These are phyloP conservation scores for Cytospora piceicola DNA, from an alignment of 2,329 filamentous ascomycete species.

Conservation along the genomic window DNA sequence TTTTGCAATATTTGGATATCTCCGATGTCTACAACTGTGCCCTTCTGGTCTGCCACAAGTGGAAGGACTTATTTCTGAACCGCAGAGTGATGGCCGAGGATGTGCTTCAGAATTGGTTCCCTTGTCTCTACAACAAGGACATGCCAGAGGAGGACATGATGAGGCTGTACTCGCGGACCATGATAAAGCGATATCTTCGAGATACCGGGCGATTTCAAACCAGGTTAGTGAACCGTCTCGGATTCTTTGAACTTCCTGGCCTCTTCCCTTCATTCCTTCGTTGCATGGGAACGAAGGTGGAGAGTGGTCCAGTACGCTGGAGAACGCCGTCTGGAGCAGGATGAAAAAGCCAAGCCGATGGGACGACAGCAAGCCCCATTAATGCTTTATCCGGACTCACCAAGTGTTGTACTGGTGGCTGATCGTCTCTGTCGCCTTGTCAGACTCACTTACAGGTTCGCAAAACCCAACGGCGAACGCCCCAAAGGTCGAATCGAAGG, in stretches of 20 bases:
- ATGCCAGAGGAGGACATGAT: background rate
- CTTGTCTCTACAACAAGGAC: background rate
- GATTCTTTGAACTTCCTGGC: too few species aligned
- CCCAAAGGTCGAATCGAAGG: conserved; percentile 11
- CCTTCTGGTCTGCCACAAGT: conserved; percentile 17
- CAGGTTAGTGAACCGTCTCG: background rate
- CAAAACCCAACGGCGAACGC: background rate
- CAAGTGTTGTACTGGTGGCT: background rate
- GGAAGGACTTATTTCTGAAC: conserved; percentile 6
- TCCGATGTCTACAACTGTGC: conserved; percentile 13
- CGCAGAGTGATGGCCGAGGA: background rate
- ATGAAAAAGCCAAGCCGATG: too few species aligned
- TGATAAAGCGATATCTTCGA: conserved; percentile 10
- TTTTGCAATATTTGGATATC: conserved; percentile 10
- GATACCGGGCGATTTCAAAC: conserved; percentile 9
- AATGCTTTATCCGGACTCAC: background rate
- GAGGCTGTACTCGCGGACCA: background rate
- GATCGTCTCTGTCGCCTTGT: background rate
- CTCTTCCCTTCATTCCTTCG: too few species aligned
- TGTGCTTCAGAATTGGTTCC: conserved; percentile 7
- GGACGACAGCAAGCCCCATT: too few species aligned
- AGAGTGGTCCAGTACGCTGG: background rate
- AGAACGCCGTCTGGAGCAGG: background rate
- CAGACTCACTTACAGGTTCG: conserved; percentile 3
- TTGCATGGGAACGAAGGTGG: too few species aligned